Evolutionary conservation across 2,329 filamentous ascomycete genomes (phyloP).

Genomic region (Capronia americana): DNA sequence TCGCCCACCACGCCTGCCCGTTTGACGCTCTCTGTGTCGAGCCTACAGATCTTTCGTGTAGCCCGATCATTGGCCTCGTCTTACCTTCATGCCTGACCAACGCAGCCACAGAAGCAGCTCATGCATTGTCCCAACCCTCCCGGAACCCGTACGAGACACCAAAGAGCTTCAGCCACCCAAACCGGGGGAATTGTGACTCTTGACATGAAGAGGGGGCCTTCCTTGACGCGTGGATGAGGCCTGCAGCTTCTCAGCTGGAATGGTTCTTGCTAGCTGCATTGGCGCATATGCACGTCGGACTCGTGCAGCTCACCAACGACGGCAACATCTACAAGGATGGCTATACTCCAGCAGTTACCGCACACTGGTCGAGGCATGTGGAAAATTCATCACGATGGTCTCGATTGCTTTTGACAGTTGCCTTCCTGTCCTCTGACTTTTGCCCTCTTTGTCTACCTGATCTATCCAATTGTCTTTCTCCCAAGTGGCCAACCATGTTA

Average conservation of each 20-base stretch:
- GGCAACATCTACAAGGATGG: conserved; percentile 11
- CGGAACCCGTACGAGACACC: background rate
- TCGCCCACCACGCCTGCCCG: background rate
- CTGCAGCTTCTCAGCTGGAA: conserved; percentile 25
- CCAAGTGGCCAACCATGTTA: conserved; percentile 2
- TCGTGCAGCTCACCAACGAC: conserved; percentile 21
- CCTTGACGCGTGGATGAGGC: conserved; percentile 15
- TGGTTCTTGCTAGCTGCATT: conserved; percentile 24
- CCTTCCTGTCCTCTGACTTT: background rate
- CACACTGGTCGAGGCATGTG: conserved; percentile 14
- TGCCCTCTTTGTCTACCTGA: conserved; percentile 9
- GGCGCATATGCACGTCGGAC: conserved; percentile 26
- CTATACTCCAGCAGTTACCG: conserved; percentile 5
- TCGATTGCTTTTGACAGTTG: background rate
- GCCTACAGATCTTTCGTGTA: conserved; percentile 22
- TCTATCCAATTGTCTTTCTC: conserved; percentile 13
- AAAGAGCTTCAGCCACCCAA: conserved; percentile 2
- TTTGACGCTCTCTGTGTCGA: background rate
- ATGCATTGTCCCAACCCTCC: background rate
- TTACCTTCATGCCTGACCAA: conserved; percentile 24
- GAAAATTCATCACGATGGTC: background rate
- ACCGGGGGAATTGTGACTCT: background rate
- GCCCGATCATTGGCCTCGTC: conserved; percentile 24
- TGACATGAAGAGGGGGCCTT: conserved; percentile 16
- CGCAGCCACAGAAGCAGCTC: conserved; percentile 18